Evolutionary conservation across 2,329 filamentous ascomycete species (phyloP).

Genomic region (Aspergillus pseudoterreus): DNA sequence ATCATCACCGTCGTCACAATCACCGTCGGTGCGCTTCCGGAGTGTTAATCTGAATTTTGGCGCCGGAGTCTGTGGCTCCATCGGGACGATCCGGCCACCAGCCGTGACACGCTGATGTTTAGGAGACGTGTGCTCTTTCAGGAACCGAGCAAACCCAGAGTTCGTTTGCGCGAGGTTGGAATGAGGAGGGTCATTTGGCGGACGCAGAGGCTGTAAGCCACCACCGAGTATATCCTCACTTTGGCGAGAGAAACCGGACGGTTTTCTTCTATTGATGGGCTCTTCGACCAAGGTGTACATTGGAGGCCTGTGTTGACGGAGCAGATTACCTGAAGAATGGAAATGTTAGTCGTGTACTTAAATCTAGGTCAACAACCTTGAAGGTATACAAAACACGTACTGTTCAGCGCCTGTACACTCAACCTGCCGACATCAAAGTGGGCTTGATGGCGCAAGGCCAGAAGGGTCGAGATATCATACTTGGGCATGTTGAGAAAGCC

Average conservation of each 20-base stretch:
- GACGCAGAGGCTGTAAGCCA: conserved; percentile 22
- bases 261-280: conserved; percentile 21
- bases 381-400: conserved; percentile 19
- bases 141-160: conserved; percentile 44
- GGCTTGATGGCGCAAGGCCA: conserved; percentile 30
- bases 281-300: conserved; percentile 24
- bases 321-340: conserved; percentile 20
- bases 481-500: conserved; percentile 22
- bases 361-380: not conserved
- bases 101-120: conserved; percentile 48
- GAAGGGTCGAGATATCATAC: conserved; percentile 36
- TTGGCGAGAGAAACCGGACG: conserved; percentile 19
- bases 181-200: conserved; percentile 32
- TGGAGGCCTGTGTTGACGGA: conserved; percentile 17
- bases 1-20: not conserved
- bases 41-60: conserved; percentile 33
- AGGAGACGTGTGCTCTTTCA: conserved; percentile 47
- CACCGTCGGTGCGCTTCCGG: conserved; percentile 10
- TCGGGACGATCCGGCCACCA: conserved; percentile 48
- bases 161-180: conserved; percentile 32
- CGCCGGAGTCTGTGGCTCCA: conserved; percentile 32
- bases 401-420: conserved; percentile 26
- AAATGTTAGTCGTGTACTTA: not conserved
- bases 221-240: conserved; percentile 12
- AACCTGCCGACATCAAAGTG: conserved; percentile 23